Conservation (phyloP, 2,329 filamentous ascomycete species). For the Sporothrix phasma region DNA sequence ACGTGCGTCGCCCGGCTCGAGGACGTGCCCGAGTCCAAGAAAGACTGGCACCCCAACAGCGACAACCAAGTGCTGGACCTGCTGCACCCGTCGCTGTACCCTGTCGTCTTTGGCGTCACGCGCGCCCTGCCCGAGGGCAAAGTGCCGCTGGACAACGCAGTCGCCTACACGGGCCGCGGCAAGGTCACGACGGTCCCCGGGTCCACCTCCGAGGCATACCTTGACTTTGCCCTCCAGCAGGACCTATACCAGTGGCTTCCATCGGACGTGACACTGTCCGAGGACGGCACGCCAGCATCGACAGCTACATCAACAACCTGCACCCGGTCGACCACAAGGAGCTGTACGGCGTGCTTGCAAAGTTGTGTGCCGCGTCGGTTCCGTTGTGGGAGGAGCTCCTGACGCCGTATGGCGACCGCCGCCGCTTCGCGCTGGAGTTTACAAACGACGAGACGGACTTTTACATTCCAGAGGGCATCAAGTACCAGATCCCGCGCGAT, state of each 20-base stretch:
- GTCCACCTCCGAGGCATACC: not conserved
- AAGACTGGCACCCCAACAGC: slow-evolving; percentile 48
- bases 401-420: slow-evolving; percentile 7
- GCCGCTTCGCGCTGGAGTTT: not conserved
- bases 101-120: slow-evolving; percentile 35
- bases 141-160: slow-evolving; percentile 23
- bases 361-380: slow-evolving; percentile 27
- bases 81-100: slow-evolving; percentile 50
- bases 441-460: slow-evolving; percentile 16
- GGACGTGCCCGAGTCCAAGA: slow-evolving; percentile 26
- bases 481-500: slow-evolving; percentile 3
- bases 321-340: slow-evolving; percentile 28
- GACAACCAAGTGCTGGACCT: slow-evolving; percentile 45
- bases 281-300: slow-evolving; percentile 24
- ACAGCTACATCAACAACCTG: slow-evolving; percentile 38
- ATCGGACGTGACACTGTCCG: slow-evolving; percentile 27
- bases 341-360: slow-evolving; percentile 29
- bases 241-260: slow-evolving; percentile 28
- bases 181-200: slow-evolving; percentile 4
- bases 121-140: slow-evolving; percentile 27
- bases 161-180: slow-evolving; percentile 21
- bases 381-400: slow-evolving; percentile 32
- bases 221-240: not conserved
- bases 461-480: slow-evolving; percentile 10
- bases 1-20: slow-evolving; percentile 34